Evolutionary conservation across 306 rosid genomes (phyloP).

Genomic region (Cucumis cinereus): DNA sequence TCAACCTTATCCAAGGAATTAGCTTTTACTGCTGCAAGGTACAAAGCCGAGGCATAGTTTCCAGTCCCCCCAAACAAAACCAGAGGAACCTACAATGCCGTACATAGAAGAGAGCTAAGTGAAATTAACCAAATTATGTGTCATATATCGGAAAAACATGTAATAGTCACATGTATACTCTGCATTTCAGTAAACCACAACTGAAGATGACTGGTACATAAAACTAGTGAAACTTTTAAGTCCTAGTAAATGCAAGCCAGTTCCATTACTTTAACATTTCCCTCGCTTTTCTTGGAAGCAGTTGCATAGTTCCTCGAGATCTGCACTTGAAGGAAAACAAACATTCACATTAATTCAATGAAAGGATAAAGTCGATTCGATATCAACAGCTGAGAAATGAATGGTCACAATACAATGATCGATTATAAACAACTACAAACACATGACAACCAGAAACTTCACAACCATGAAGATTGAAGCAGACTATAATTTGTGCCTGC

Average conservation of each 20-base stretch:
- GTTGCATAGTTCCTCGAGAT: conserved; percentile 45
- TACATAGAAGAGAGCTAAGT: neutral
- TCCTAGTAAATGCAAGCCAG: neutral
- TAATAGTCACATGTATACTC: neutral
- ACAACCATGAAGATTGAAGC: neutral
- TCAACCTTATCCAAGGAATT: conserved; percentile 64
- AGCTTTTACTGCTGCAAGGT: conserved; percentile 56
- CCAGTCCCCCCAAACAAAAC: conserved; percentile 84
- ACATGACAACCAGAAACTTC: neutral
- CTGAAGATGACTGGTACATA: neutral
- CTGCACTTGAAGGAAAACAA: conserved; percentile 28
- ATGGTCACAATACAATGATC: neutral
- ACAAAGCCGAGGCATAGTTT: conserved; percentile 89
- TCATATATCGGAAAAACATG: neutral
- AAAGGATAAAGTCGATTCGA: neutral
- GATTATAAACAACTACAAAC: neutral
- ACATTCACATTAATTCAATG: neutral
- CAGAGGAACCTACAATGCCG: conserved; percentile 49
- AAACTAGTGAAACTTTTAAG: neutral
- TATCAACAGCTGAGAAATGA: neutral
- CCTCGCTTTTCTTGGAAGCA: conserved; percentile 39
- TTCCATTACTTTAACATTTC: conserved; percentile 43
- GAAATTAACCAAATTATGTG: neutral
- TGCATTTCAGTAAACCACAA: neutral
- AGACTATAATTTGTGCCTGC: neutral